phyloP scores from a whole-genome alignment of 1,139 yeast genomes.

The Zygoascus hellenicus region DNA sequence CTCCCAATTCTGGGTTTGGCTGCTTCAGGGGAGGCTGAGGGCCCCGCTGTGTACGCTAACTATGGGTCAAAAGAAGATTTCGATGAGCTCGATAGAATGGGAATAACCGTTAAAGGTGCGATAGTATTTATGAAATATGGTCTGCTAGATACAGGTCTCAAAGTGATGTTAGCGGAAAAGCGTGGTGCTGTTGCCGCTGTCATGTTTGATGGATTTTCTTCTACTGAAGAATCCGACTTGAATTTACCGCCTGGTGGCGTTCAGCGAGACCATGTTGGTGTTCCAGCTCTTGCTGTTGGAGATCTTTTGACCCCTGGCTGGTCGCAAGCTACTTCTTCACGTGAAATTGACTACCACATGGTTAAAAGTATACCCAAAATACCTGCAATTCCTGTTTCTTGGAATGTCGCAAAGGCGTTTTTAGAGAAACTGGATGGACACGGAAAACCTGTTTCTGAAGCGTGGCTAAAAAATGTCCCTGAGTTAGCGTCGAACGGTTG shows the following conservation, averaged over 20 bases:
- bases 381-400: conserved; percentile 72
- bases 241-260: conserved; percentile 42
- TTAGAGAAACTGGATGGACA: conserved; percentile 42
- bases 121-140: conserved; percentile 64
- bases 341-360: conserved; percentile 39
- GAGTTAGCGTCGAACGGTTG: conserved; percentile 25
- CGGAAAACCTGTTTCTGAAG: conserved; percentile 41
- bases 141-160: conserved; percentile 44
- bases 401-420: conserved; percentile 56
- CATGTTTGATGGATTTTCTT: conserved; percentile 42
- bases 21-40: conserved; percentile 51
- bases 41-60: conserved; percentile 50
- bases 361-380: conserved; percentile 59
- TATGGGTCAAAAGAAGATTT: conserved; percentile 61
- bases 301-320: conserved; percentile 78
- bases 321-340: conserved; percentile 42
- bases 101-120: conserved; percentile 37
- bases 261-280: conserved; percentile 60
- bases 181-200: conserved; percentile 51
- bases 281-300: conserved; percentile 65
- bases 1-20: conserved; percentile 65
- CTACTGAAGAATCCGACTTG: conserved; percentile 31
- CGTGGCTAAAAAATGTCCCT: conserved; percentile 32
- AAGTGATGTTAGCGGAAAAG: conserved; percentile 47
- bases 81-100: conserved; percentile 37